phyloP scores from a whole-genome alignment of 176 grass and related monocot species.

The Olyra latifolia region DNA sequence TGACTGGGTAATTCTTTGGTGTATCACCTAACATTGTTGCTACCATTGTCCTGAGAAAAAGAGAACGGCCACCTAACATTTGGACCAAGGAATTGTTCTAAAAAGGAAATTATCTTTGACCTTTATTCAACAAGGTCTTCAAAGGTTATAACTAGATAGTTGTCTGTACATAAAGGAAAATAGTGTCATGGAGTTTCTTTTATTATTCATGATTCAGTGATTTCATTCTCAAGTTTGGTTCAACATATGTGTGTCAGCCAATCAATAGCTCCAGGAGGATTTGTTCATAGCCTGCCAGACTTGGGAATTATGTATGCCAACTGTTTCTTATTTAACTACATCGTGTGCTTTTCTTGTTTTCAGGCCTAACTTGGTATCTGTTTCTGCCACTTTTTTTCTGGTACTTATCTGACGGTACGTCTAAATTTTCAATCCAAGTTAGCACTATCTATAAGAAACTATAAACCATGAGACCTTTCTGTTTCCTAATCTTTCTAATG shows the following conservation, averaged over 20 bases:
- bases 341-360: background rate
- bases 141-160: no score
- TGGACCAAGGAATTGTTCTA: conserved; percentile 30
- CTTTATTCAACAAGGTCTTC: background rate
- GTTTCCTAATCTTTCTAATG: background rate
- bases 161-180: no score
- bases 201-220: no score
- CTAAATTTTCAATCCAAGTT: background rate
- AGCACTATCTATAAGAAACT: background rate
- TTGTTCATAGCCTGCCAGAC: background rate
- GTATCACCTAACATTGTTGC: conserved; percentile 19
- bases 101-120: conserved; percentile 23
- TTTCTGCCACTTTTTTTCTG: background rate
- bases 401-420: background rate
- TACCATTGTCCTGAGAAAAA: background rate
- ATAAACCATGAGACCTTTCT: background rate
- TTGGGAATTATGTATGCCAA: background rate
- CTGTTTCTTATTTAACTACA: background rate
- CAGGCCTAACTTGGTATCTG: background rate
- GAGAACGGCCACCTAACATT: background rate
- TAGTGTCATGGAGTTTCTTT: no score
- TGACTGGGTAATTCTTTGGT: conserved; percentile 11
- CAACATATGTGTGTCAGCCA: background rate
- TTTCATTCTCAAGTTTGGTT: background rate
- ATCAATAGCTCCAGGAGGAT: background rate